Evolutionary conservation across 2,329 filamentous ascomycete genomes (phyloP).

Genomic region (Fusarium humuli): DNA sequence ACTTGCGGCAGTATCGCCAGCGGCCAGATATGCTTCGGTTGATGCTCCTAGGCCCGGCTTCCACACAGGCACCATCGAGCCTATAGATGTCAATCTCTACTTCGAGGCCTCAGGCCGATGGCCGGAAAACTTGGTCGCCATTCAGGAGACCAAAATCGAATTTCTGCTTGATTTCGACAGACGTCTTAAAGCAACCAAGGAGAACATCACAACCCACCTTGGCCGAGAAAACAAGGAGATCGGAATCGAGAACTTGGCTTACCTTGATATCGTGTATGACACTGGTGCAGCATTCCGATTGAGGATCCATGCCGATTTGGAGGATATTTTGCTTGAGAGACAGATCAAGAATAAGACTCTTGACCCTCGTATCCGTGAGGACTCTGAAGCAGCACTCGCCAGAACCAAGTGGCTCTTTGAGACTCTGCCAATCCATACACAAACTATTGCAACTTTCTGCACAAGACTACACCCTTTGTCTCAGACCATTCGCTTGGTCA

Average conservation of each 20-base stretch:
- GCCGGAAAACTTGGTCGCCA: slow-evolving; percentile 91
- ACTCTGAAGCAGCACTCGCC: slow-evolving; percentile 76
- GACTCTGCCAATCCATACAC: slow-evolving; percentile 81
- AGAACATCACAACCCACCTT: slow-evolving; percentile 73
- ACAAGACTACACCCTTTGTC: slow-evolving; percentile 85
- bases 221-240: slow-evolving; percentile 82
- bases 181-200: slow-evolving; percentile 71
- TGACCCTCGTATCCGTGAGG: slow-evolving; percentile 73
- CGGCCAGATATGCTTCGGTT: slow-evolving; percentile 79
- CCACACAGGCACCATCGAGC: slow-evolving; percentile 58
- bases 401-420: slow-evolving; percentile 77
- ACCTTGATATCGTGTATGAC: slow-evolving; percentile 82
- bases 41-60: slow-evolving; percentile 55
- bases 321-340: slow-evolving; percentile 83
- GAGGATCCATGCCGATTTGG: slow-evolving; percentile 88
- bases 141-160: slow-evolving; percentile 93
- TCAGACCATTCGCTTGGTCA: slow-evolving; percentile 83
- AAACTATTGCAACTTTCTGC: slow-evolving; percentile 82
- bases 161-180: slow-evolving; percentile 83
- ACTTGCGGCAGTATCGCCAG: slow-evolving; percentile 76
- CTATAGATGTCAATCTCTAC: slow-evolving; percentile 84
- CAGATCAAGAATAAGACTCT: slow-evolving; percentile 78
- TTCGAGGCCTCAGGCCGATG: slow-evolving; percentile 94
- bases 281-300: slow-evolving; percentile 82
- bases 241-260: slow-evolving; percentile 80